Conservation (phyloP, 2,329 filamentous ascomycete genomes). For the Trichoderma sp. region DNA sequence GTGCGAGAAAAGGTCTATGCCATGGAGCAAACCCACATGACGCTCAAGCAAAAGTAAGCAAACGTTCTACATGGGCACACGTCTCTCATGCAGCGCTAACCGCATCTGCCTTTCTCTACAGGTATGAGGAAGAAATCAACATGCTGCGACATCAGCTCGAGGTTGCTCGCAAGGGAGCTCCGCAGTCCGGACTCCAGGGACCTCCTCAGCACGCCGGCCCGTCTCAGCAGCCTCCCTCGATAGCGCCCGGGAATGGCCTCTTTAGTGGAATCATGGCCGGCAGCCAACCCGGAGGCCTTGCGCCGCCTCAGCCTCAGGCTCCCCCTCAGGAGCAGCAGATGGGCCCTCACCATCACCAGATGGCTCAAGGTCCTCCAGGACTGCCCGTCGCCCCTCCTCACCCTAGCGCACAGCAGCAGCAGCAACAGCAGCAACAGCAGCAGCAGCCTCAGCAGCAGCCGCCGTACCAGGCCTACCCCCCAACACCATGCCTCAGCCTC, state of each 20-base stretch:
- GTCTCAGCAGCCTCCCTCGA: conserved; percentile 81
- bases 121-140: conserved; percentile 90
- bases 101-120: conserved; percentile 41
- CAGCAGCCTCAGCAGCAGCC: conserved; percentile 59
- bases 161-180: conserved; percentile 65
- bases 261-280: conserved; percentile 97
- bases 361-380: conserved; percentile 75
- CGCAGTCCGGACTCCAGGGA: conserved; percentile 62
- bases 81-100: conserved; percentile 17
- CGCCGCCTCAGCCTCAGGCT: conserved; percentile 72
- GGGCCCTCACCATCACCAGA: conserved; percentile 51
- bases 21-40: conserved; percentile 86
- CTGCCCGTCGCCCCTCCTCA: conserved; percentile 59
- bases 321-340: conserved; percentile 68
- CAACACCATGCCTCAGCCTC: conserved; percentile 79
- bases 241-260: conserved; percentile 87
- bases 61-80: background rate
- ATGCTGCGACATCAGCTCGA: conserved; percentile 86
- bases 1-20: conserved; percentile 91
- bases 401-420: conserved; percentile 60
- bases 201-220: conserved; percentile 75
- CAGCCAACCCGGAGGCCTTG: conserved; percentile 78
- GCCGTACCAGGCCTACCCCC: conserved; percentile 62
- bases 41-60: conserved; percentile 86
- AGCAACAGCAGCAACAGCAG: conserved; percentile 18